Percentiles rank a stretch among this genome's conserved stretches.
Evolutionary conservation across 164 flowering plant genomes (phyloP).

Genomic region (Sedum album): DNA sequence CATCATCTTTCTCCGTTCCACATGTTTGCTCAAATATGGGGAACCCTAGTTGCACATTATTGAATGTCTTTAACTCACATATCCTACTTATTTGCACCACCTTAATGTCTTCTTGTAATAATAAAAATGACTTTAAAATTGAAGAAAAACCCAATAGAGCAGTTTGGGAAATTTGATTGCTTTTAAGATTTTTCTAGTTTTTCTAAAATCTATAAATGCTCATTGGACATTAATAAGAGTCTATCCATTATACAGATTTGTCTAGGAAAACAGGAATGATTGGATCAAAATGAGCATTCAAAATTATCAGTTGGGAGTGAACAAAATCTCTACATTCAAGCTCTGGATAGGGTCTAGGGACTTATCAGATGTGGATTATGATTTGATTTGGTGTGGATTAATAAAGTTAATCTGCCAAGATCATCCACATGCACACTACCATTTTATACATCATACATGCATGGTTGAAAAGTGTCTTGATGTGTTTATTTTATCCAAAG

Average conservation of each 20-base stretch:
- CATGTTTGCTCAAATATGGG: background rate
- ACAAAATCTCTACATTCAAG: slow-evolving; percentile 1
- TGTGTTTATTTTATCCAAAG: background rate
- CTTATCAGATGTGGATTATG: background rate
- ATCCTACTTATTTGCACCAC: no score
- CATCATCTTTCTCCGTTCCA: background rate
- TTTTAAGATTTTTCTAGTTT: no score
- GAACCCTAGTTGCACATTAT: background rate
- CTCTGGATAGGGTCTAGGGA: background rate
- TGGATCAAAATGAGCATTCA: background rate
- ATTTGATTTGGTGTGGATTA: background rate
- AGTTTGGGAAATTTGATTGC: no score
- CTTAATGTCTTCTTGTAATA: no score
- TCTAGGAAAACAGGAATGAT: background rate
- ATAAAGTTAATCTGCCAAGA: background rate
- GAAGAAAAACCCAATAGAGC: no score
- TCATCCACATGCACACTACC: background rate
- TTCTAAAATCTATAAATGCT: background rate
- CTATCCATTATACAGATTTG: background rate
- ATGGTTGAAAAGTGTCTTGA: background rate
- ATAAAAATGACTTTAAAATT: no score
- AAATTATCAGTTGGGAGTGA: background rate
- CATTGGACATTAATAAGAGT: no score
- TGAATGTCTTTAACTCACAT: background rate
- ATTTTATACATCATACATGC: background rate